Base-by-base conservation (phyloP, 1,139 yeast genomes). In the Eremothecium cymbalariae region DNA sequence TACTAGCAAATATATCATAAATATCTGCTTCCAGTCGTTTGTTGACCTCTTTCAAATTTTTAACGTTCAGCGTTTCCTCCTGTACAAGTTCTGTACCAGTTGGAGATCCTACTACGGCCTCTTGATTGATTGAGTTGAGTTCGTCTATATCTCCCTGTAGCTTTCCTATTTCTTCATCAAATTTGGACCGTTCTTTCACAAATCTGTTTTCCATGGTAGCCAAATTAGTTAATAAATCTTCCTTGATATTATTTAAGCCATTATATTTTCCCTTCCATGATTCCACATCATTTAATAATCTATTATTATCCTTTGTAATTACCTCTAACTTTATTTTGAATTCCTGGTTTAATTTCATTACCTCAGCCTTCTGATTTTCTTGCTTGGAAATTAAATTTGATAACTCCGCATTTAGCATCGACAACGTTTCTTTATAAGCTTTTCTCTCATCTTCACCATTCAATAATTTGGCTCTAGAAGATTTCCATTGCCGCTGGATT, bases 141-240 rank as follows among this genome's bases (percentile, higher is more conserved):
- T 75, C 81, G 37, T 77, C 74, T 22, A 67, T 36, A 28, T 62
- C 60, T 19, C 53, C 41, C 34, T 62, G 64, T 31, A 77, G 55
- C 7, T 56, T 57, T 25, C 65, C 67, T 29, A 76, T 63, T 39
- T 78, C 81, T 8, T 63, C 62, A 38, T 67, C 71, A 23, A 72
- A 63, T 3, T 57, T 45, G 28, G 65, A 64, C 4, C 79, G 62
- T 48, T 79, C 88, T 22, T 64, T 63, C 2, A 66, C 60, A 43
- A 71, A 71, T 35, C 78, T 85, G 3, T 57, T 51, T 44, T 81
- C 88, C 42, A 79, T 71, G 17, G 77, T 68, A 1, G 77, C 60
- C 72, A 80, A 66, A 47, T 80, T 80, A 6, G 78, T 15, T 23
- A 33, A 18, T n/a, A 50, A 28, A 12, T 34, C 38, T 13, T 38